Percentiles rank a stretch among this genome's conserved stretches.
phyloP scores from a whole-genome alignment of 2,329 filamentous ascomycete genomes.

The Alternaria sp. region DNA sequence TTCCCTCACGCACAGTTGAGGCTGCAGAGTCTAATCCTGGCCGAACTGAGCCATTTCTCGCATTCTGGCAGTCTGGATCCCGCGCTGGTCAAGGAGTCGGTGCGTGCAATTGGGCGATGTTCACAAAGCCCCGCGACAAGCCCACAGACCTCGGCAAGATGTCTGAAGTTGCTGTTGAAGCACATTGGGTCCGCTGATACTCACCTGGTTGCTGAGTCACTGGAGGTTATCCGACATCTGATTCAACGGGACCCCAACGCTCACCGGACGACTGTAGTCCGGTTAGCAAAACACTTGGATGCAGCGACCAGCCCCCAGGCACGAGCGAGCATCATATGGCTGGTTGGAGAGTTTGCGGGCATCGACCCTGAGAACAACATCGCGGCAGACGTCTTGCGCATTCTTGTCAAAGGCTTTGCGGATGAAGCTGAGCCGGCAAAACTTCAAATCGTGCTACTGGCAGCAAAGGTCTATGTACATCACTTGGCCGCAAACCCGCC shows the following conservation, averaged over 20 bases:
- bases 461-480: constrained; percentile 96
- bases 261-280: constrained; percentile 85
- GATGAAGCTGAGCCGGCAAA: constrained; percentile 87
- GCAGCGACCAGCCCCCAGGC: constrained; percentile 87
- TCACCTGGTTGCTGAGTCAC: constrained; percentile 86
- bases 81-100: constrained; percentile 84
- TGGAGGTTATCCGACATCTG: constrained; percentile 93
- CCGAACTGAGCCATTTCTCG: constrained; percentile 94
- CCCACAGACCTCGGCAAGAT: constrained; percentile 69
- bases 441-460: constrained; percentile 88
- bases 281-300: constrained; percentile 90
- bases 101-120: constrained; percentile 91
- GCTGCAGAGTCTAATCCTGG: constrained; percentile 85
- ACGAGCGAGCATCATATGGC: constrained; percentile 94
- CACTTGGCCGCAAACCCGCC: constrained; percentile 73
- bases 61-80: constrained; percentile 83
- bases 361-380: constrained; percentile 85
- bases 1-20: constrained; percentile 83
- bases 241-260: constrained; percentile 88
- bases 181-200: constrained; percentile 91
- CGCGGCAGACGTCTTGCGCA: constrained; percentile 88
- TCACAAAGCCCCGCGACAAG: constrained; percentile 68
- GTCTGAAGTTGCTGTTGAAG: constrained; percentile 80
- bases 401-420: constrained; percentile 84
- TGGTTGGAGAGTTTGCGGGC: constrained; percentile 93